Evolutionary conservation across 2,329 filamentous ascomycete species (phyloP).

Genomic region (Colletotrichum musicola): DNA sequence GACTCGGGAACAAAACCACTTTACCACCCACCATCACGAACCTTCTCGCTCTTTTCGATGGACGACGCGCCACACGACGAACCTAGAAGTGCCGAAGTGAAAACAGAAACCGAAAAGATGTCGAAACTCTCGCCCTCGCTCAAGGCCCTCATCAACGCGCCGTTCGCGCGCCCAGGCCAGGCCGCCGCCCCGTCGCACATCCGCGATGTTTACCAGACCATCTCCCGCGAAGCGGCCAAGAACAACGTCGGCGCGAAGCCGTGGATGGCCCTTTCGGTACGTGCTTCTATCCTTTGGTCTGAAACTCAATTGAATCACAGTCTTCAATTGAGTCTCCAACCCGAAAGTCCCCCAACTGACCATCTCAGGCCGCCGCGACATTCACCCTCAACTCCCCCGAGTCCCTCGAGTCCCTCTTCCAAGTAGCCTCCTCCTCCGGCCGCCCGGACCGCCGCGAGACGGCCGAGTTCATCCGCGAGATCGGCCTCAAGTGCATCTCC

Average conservation of each 20-base stretch:
- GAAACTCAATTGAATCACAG: neutral
- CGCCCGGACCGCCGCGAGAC: slow-evolving; percentile 49
- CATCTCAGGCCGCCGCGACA: slow-evolving; percentile 77
- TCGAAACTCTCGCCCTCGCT: slow-evolving; percentile 79
- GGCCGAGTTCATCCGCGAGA: slow-evolving; percentile 80
- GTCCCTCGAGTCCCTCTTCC: slow-evolving; percentile 74
- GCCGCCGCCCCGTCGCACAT: slow-evolving; percentile 74
- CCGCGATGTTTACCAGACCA: slow-evolving; percentile 71
- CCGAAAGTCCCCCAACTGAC: neutral
- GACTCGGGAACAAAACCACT: slow-evolving; percentile 30
- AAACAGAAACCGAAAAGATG: slow-evolving; percentile 60
- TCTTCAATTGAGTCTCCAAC: neutral
- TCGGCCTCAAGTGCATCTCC: slow-evolving; percentile 81
- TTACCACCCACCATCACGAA: slow-evolving; percentile 6
- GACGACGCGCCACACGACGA: slow-evolving; percentile 20
- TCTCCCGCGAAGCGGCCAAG: slow-evolving; percentile 72
- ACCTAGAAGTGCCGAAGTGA: neutral
- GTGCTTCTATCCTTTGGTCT: slow-evolving; percentile 36
- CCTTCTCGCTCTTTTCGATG: slow-evolving; percentile 9
- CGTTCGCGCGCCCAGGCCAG: slow-evolving; percentile 74
- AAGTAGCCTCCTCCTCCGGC: slow-evolving; percentile 55
- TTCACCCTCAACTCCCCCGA: slow-evolving; percentile 90
- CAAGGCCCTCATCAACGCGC: slow-evolving; percentile 80
- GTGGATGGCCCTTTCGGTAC: slow-evolving; percentile 76
- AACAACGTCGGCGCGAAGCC: slow-evolving; percentile 72